phyloP scores from a whole-genome alignment of 2,329 filamentous ascomycete genomes.

The Pseudocercospora ulei region DNA sequence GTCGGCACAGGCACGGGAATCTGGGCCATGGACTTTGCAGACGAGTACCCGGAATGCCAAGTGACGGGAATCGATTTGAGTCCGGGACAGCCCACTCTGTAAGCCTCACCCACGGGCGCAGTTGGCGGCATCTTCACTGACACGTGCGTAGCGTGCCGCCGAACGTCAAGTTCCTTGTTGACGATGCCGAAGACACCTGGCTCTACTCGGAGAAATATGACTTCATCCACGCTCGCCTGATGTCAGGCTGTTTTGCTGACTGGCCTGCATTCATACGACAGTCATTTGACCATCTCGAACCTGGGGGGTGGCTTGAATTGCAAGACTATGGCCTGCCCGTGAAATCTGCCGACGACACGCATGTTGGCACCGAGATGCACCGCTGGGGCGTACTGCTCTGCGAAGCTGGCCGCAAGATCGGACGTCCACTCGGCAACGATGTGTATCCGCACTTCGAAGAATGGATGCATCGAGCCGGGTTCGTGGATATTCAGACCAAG shows the following conservation, averaged over 20 bases:
- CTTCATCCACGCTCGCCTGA: conserved; percentile 47
- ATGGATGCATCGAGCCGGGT: conserved; percentile 38
- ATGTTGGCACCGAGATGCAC: conserved; percentile 30
- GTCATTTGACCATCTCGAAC: conserved; percentile 44
- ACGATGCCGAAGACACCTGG: conserved; percentile 55
- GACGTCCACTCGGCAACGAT: conserved; percentile 38
- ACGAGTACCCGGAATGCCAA: conserved; percentile 36
- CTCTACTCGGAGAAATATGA: conserved; percentile 47
- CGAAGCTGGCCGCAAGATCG: conserved; percentile 36
- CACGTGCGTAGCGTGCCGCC: conserved; percentile 51
- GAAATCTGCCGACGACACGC: conserved; percentile 35
- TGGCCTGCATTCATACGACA: conserved; percentile 44
- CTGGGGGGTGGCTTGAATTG: conserved; percentile 46
- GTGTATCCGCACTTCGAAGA: conserved; percentile 34
- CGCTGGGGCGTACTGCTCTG: conserved; percentile 34
- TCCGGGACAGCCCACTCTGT: conserved; percentile 43
- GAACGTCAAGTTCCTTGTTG: conserved; percentile 54
- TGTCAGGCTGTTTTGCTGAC: conserved; percentile 47
- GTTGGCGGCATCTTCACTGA: too few species aligned
- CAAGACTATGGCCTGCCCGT: conserved; percentile 42
- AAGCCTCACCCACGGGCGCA: too few species aligned
- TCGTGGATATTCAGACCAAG: conserved; percentile 38
- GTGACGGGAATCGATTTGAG: conserved; percentile 44
- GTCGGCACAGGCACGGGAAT: conserved; percentile 47
- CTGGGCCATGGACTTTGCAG: conserved; percentile 50